Evolutionary conservation across 2,329 filamentous ascomycete species (phyloP), one percentile per base, ranked within the genome.

Genomic region (Peltaster fructicola): DNA sequence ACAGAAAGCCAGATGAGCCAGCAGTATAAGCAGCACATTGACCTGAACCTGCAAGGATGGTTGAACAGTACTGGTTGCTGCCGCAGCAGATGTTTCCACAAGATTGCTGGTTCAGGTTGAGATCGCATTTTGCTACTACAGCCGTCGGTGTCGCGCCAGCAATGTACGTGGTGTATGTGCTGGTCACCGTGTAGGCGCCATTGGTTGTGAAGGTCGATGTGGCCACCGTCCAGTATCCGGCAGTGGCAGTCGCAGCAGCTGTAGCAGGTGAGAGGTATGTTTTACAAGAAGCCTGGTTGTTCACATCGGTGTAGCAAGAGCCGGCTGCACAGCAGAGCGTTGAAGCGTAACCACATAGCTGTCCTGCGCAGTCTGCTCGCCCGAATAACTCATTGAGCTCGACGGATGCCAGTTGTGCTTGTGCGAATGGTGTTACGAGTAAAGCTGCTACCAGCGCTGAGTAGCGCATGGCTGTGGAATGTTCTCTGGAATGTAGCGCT

Each of bases 61-160:
- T 55, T 26, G 60, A 63, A 48, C 78, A 84, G 42, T 70, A 74
- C 49, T 79, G 73, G 52, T 65, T 67, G 31, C 55, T 63, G 13
- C 67, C 65, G 49, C 77, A 85, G 59, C 77, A 84, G 30, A 73
- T 71, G 25, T 45, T 45, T 15, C 75, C 75, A 44, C 77, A 84
- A 3, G 65, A 58, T 6, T 61, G 61, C 48, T 78, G 47, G 30
- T 46, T 46, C 9, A 57, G 35, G 3, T 55, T 51, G 23, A 50
- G 49, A 24, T 56, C 53, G 49, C 67, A 72, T 31, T 31, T 44
- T 22, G 39, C 38, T 30, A 29, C 20, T 9, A 12, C 23, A 25
- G 20, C 41, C 25, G 14, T 44, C 24, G 33, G 46, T 15, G 25
- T 42, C 24, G 36, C 24, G 16, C 39, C 45, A 10, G 44, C 46